These are phyloP conservation scores for Pseudozyma sp. DNA, from an alignment of 1,284 basidiomycete genomes.

Conservation along the genomic window DNA sequence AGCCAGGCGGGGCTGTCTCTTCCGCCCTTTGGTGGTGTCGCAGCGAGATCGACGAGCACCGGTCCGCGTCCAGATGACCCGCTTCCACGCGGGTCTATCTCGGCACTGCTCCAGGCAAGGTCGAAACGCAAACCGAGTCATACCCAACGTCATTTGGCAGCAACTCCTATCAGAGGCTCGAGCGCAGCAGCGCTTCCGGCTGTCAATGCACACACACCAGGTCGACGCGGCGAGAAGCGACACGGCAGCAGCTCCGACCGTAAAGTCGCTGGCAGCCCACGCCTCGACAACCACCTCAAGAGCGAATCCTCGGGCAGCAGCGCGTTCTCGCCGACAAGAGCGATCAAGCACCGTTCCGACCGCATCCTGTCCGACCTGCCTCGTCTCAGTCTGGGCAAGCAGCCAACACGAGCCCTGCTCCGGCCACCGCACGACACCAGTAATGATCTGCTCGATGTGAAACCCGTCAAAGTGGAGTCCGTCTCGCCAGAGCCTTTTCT, in stretches of 20 bases:
- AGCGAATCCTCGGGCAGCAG: neutral
- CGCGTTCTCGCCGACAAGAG: conserved; percentile 13
- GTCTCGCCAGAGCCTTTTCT: conserved; percentile 36
- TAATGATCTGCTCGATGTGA: conserved; percentile 22
- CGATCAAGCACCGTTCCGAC: conserved; percentile 29
- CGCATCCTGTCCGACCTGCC: conserved; percentile 42
- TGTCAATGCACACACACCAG: conserved; percentile 44
- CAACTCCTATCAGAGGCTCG: conserved; percentile 4
- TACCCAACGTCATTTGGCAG: conserved; percentile 16
- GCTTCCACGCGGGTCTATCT: conserved; percentile 49
- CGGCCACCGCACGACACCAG: conserved; percentile 2
- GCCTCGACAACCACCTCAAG: conserved; percentile 4
- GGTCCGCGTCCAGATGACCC: conserved; percentile 57
- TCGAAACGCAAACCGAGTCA: conserved; percentile 30
- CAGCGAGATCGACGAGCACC: conserved; percentile 5
- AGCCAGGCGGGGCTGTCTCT: conserved; percentile 41
- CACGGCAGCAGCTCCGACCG: conserved; percentile 21
- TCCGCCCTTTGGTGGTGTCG: conserved; percentile 26
- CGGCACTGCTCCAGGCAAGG: conserved; percentile 38
- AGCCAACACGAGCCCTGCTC: conserved; percentile 19
- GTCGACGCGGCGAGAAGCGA: conserved; percentile 54
- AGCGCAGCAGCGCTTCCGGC: conserved; percentile 1
- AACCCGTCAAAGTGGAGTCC: conserved; percentile 26
- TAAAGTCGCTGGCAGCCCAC: conserved; percentile 35
- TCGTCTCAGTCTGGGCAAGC: conserved; percentile 40